These are phyloP conservation scores for Phytophthora lateralis DNA, from an alignment of 352 stramenopile species.

Conservation along the genomic window DNA sequence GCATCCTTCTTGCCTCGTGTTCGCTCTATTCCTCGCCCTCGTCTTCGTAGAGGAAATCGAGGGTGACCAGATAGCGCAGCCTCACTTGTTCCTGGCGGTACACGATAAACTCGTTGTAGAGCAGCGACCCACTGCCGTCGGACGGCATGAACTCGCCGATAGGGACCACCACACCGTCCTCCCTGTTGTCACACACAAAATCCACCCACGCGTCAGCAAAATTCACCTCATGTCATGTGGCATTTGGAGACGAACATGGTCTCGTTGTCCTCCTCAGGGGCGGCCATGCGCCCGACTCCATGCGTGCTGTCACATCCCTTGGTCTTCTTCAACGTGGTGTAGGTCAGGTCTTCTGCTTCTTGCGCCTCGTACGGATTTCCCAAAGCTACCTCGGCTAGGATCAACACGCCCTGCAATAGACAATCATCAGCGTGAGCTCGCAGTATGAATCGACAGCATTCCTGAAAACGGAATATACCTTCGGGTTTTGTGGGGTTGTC, in stretches of 20 bases:
- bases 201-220: neutral
- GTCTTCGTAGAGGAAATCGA: slow-evolving; percentile 57
- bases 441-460: neutral
- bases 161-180: slow-evolving; percentile 59
- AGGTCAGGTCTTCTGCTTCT: slow-evolving; percentile 60
- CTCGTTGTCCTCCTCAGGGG: slow-evolving; percentile 46
- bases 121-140: slow-evolving; percentile 50
- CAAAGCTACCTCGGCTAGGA: slow-evolving; percentile 71
- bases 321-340: slow-evolving; percentile 42
- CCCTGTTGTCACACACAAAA: slow-evolving; percentile 23
- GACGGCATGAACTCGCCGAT: slow-evolving; percentile 60
- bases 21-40: slow-evolving; percentile 20
- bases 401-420: slow-evolving; percentile 47
- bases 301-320: slow-evolving; percentile 56
- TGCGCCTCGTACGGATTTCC: slow-evolving; percentile 51
- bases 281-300: slow-evolving; percentile 61
- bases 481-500: slow-evolving; percentile 59
- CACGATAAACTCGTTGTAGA: slow-evolving; percentile 84
- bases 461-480: slow-evolving; percentile 20
- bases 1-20: slow-evolving; percentile 6
- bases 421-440: neutral
- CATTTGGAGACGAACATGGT: slow-evolving; percentile 37
- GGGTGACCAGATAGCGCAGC: slow-evolving; percentile 61
- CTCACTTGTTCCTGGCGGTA: slow-evolving; percentile 73
- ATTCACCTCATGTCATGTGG: neutral